These are phyloP conservation scores for Rhizopus stolonifer DNA, from an alignment of 371 early-diverging fungal species.

Conservation along the genomic window DNA sequence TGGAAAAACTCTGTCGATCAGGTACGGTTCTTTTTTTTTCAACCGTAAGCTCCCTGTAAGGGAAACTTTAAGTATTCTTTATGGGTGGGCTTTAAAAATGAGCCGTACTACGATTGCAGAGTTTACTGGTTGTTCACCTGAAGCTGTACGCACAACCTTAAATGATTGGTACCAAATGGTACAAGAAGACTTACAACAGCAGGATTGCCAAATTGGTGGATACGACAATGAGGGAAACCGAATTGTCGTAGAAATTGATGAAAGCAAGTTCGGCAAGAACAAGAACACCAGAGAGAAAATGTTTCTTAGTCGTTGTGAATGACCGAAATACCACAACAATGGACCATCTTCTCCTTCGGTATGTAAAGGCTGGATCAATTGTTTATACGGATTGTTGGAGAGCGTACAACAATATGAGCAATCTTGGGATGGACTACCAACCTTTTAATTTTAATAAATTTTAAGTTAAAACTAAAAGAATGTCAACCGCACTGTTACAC, in stretches of 20 bases:
- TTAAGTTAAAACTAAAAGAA: no score
- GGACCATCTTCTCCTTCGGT: background rate
- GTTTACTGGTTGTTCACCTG: no score
- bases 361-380: slow-evolving; percentile 5
- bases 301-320: slow-evolving; percentile 11
- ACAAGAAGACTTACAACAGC: background rate
- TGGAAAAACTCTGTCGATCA: no score
- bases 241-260: slow-evolving; percentile 18
- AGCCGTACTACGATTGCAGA: no score
- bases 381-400: slow-evolving; percentile 18
- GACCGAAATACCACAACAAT: slow-evolving; percentile 2
- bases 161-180: slow-evolving; percentile 1
- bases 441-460: no score
- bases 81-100: no score
- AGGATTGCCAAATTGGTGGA: background rate
- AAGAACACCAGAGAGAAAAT: slow-evolving; percentile 13
- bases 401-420: background rate
- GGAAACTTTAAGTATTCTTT: no score
- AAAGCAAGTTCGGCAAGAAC: slow-evolving; percentile 20
- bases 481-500: background rate
- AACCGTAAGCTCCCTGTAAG: no score
- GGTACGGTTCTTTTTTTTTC: no score
- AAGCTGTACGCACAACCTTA: background rate
- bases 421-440: background rate
- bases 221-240: background rate